These are phyloP conservation scores for Kodamaea leandrae DNA, from an alignment of 805 yeast genomes.

Conservation along the genomic window DNA sequence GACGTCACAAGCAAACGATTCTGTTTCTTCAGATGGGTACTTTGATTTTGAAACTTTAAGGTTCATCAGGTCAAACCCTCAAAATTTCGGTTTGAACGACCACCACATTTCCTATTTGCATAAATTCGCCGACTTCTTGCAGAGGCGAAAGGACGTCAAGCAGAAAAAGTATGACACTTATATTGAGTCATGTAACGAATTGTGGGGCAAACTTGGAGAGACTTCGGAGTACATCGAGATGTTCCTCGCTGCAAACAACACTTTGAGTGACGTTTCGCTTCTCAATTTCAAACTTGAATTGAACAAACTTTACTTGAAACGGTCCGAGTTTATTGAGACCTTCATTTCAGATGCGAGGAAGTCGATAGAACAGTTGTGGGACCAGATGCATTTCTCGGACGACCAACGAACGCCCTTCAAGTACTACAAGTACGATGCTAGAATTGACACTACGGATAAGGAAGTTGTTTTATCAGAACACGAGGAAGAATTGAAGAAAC, in stretches of 20 bases:
- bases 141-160: conserved; percentile 30
- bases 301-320: conserved; percentile 53
- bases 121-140: conserved; percentile 30
- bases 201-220: conserved; percentile 61
- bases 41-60: conserved; percentile 38
- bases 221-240: conserved; percentile 35
- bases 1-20: conserved; percentile 11
- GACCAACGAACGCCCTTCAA: conserved; percentile 50
- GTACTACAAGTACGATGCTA: conserved; percentile 31
- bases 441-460: conserved; percentile 42
- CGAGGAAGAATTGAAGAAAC: conserved; percentile 55
- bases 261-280: conserved; percentile 48
- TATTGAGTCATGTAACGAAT: conserved; percentile 39
- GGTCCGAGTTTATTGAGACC: conserved; percentile 62
- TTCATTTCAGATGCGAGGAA: conserved; percentile 62
- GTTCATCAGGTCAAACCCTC: conserved; percentile 35
- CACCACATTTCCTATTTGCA: conserved; percentile 32
- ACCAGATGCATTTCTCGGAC: conserved; percentile 53
- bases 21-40: conserved; percentile 24
- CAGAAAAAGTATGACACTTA: conserved; percentile 37
- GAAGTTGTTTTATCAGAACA: conserved; percentile 63
- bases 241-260: conserved; percentile 46
- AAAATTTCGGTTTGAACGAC: conserved; percentile 38
- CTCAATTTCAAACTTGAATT: conserved; percentile 54
- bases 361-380: conserved; percentile 63